Evolutionary conservation across 1,139 yeast genomes (phyloP).

Genomic region (Geotrichum aggregatum): DNA sequence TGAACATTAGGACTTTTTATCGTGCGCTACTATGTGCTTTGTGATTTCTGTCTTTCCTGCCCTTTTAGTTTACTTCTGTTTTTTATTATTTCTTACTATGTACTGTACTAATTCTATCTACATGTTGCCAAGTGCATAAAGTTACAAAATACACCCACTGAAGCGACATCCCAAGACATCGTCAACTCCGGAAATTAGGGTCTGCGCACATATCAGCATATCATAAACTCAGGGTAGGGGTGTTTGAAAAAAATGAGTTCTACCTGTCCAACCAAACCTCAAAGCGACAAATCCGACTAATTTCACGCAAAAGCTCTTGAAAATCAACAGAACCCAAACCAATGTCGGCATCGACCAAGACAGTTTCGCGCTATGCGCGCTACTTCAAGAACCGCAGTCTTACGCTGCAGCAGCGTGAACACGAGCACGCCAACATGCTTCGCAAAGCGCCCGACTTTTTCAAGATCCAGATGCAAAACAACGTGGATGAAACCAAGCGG

Average conservation of each 20-base stretch:
- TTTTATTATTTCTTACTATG: too few species aligned
- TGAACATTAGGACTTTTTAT: constrained; percentile 41
- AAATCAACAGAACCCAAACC: not conserved
- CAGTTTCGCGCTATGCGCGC: constrained; percentile 16
- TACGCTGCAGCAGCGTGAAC: constrained; percentile 15
- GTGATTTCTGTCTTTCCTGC: not conserved
- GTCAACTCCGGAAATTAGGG: constrained; percentile 8
- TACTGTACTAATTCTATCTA: too few species aligned
- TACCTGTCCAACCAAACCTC: constrained; percentile 3
- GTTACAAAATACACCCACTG: too few species aligned
- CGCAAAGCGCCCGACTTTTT: constrained; percentile 16
- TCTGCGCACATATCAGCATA: not conserved
- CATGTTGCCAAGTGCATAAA: too few species aligned
- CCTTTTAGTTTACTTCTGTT: not conserved
- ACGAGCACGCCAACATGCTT: constrained; percentile 7
- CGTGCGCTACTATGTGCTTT: not conserved
- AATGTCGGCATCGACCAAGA: constrained; percentile 11
- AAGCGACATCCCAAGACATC: not conserved
- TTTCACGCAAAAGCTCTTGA: not conserved
- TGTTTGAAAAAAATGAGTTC: not conserved
- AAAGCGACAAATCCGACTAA: not conserved
- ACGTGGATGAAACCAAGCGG: constrained; percentile 36
- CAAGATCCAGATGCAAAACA: constrained; percentile 12
- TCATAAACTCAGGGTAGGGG: constrained; percentile 6
- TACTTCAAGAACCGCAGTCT: constrained; percentile 13